Percentiles rank a stretch among this genome's conserved stretches.
Evolutionary conservation across 1,284 basidiomycete genomes (phyloP).

Genomic region (Fomitiporia mediterranea): DNA sequence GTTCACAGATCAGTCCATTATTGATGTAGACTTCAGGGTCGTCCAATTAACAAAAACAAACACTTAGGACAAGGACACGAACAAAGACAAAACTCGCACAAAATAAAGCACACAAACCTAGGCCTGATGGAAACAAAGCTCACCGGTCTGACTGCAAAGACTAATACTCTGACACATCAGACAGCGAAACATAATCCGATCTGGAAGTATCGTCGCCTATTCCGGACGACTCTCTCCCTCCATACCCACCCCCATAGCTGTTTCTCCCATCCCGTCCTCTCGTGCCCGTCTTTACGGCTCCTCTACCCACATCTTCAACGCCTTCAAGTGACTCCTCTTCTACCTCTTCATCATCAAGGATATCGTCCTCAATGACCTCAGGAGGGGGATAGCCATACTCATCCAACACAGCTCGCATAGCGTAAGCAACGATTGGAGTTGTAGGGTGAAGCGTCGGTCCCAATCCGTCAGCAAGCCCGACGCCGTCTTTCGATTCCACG

Average conservation of each 20-base stretch:
- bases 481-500: conserved; percentile 26
- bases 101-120: too few relatives aligned
- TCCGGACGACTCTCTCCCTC: conserved; percentile 33
- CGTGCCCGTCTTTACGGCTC: neutral
- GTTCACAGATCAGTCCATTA: too few relatives aligned
- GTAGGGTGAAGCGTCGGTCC: conserved; percentile 69
- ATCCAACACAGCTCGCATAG: conserved; percentile 73
- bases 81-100: too few relatives aligned
- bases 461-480: conserved; percentile 39
- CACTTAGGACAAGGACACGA: too few relatives aligned
- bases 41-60: too few relatives aligned
- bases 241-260: neutral
- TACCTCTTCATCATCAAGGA: neutral
- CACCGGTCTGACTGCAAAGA: too few relatives aligned
- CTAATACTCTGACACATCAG: conserved; percentile 69
- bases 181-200: conserved; percentile 67
- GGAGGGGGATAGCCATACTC: conserved; percentile 54
- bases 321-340: neutral
- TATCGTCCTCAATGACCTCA: conserved; percentile 35
- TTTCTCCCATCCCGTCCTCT: neutral
- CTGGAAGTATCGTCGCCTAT: conserved; percentile 53
- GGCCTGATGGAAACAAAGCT: too few relatives aligned
- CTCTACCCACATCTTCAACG: neutral
- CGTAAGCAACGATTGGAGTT: conserved; percentile 73
- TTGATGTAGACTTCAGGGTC: too few relatives aligned